Conservation (phyloP, 345 rosid genomes). For the Moricandia arvensis region DNA sequence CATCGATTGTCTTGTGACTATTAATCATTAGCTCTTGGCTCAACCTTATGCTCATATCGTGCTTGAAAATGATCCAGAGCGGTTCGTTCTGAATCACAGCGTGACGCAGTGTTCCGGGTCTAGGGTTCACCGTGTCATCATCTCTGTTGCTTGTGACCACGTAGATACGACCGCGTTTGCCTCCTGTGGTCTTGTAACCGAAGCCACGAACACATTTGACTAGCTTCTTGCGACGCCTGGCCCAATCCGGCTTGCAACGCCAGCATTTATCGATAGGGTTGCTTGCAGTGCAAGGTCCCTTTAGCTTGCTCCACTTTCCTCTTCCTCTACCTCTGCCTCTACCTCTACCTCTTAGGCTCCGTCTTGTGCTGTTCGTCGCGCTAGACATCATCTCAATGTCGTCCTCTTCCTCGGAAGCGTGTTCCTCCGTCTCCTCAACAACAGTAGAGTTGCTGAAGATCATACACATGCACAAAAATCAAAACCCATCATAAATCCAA, state of each 20-base stretch:
- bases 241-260: constrained; percentile 77
- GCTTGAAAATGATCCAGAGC: constrained; percentile 59
- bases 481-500: constrained; percentile 3
- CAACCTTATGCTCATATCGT: constrained; percentile 61
- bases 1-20: constrained; percentile 78
- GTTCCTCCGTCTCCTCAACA: constrained; percentile 11
- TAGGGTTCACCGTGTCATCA: constrained; percentile 58
- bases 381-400: constrained; percentile 18
- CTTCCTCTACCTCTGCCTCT: constrained; percentile 12
- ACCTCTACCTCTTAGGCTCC: constrained; percentile 43
- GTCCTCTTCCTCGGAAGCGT: constrained; percentile 15
- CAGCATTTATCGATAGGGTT: constrained; percentile 89
- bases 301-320: constrained; percentile 33
- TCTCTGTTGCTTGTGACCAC: constrained; percentile 64
- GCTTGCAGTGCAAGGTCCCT: constrained; percentile 61
- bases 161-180: constrained; percentile 53
- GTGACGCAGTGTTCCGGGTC: constrained; percentile 58
- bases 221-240: constrained; percentile 50
- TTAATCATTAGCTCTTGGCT: constrained; percentile 58
- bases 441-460: constrained; percentile 36
- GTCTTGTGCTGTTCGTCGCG: constrained; percentile 51
- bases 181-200: constrained; percentile 61
- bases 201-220: constrained; percentile 69
- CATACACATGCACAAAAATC: constrained; percentile 6
- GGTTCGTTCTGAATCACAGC: constrained; percentile 65